Evolutionary conservation across 208 protist genomes (phyloP).

Genomic region (Crithidia expoeki): DNA sequence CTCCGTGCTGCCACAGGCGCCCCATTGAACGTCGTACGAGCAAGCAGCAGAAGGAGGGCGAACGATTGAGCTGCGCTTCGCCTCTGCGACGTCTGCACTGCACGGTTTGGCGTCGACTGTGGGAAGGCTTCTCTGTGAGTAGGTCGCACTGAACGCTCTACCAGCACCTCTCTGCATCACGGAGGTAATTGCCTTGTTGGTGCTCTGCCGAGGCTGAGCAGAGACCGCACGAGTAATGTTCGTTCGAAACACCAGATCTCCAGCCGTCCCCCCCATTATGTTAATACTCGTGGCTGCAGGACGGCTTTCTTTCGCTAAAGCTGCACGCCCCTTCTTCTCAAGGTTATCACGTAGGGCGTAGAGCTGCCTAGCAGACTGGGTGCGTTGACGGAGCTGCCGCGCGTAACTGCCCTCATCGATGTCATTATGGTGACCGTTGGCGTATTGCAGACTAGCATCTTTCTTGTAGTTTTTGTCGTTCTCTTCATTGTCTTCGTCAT

Average conservation of each 20-base stretch:
- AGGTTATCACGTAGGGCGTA: conserved; percentile 7
- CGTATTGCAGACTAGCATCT: no score
- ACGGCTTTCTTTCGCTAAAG: not conserved
- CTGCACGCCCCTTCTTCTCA: not conserved
- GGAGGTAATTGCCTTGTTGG: not conserved
- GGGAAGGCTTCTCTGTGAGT: not conserved
- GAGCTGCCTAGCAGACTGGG: conserved; percentile 27
- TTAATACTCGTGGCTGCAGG: no score
- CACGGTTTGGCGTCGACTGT: not conserved
- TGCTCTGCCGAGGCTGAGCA: not conserved
- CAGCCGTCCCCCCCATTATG: no score
- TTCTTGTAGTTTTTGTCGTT: not conserved
- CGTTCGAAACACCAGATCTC: not conserved
- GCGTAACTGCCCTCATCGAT: conserved; percentile 31
- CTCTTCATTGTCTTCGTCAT: not conserved
- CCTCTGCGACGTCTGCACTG: not conserved
- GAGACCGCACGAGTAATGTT: not conserved
- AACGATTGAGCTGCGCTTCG: not conserved
- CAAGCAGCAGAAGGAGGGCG: not conserved
- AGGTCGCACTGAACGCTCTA: not conserved
- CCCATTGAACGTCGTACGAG: conserved; percentile 7
- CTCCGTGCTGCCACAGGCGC: conserved; percentile 27
- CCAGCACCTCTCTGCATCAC: not conserved
- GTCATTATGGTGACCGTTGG: not conserved
- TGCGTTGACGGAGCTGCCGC: conserved; percentile 36